These are phyloP conservation scores for Blastobotrys terrestris DNA, from an alignment of 805 yeast genomes.

Conservation along the genomic window DNA sequence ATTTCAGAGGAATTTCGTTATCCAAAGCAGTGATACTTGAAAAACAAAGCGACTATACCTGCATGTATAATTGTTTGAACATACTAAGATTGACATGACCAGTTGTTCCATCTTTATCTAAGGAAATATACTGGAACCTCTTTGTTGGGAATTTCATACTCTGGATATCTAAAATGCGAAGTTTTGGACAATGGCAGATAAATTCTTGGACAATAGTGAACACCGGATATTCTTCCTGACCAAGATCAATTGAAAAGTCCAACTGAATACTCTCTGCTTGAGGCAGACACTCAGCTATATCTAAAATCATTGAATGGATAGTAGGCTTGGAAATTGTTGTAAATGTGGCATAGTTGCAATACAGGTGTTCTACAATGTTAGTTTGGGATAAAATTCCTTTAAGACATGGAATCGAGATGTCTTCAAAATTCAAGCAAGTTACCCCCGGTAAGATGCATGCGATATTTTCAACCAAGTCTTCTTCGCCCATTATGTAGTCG, in stretches of 20 bases:
- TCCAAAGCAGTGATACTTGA: too few relatives aligned
- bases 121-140: not conserved
- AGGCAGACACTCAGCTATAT: not conserved
- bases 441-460: not conserved
- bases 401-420: not conserved
- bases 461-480: not conserved
- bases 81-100: not conserved
- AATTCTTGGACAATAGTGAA: not conserved
- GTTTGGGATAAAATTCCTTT: not conserved
- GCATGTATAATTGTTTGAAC: not conserved
- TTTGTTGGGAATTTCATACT: not conserved
- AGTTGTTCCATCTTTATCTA: not conserved
- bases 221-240: not conserved
- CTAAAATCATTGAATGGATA: not conserved
- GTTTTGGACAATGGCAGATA: not conserved
- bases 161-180: not conserved
- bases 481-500: not conserved
- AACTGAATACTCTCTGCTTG: not conserved
- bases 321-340: not conserved
- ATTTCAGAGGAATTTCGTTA: too few relatives aligned
- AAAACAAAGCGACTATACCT: too few relatives aligned
- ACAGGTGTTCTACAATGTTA: not conserved
- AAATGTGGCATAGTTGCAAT: not conserved
- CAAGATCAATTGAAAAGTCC: not conserved
- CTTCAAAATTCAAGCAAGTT: not conserved